Base-by-base conservation (phyloP, 2,329 filamentous ascomycete genomes). In the Piedraia hortae region DNA sequence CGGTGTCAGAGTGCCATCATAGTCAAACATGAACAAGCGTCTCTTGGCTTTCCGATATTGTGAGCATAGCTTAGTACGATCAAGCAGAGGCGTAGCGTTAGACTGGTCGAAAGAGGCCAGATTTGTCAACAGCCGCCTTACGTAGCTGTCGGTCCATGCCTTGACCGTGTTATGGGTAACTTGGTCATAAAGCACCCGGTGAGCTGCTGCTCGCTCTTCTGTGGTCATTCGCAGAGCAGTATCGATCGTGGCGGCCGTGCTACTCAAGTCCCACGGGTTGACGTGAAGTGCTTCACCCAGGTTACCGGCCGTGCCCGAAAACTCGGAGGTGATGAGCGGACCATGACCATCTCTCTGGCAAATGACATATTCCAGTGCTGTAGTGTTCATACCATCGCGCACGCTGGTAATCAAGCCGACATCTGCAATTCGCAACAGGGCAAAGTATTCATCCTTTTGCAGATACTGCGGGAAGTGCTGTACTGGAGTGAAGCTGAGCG, bases 11-110 rank as follows among this genome's bases (percentile, higher is more conserved):
- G 85, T 97, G 21, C 85, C 85, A 42, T 97, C 85, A 38, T 97
- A 97, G 48, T 97, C 85, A 41, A 93, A 91, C 74, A 97, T 82
- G 53, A 93, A 90, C 3, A 97, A 55, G 6, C 85, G 66, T 46
- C 73, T 75, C 29, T 60, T 60, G 3, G 77, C 66, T 17, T 59
- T 52, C 28, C 65, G 62, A 45, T 91, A 93, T 28, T 68, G 67
- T 24, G 57, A 51, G 16, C 89, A 52, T 32, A 91, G 47, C 29
- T 63, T 55, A 3, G 64, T 55, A 16, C 67, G 66, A 41, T 93
- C 78, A 10, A 93, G 61, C 2, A 70, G 57, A 1, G 82, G 82
- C 1, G 82, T 93, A 3, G 69, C 62, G 26, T 70, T 62, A 6
- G 65, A 61, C 28, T 71, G 66, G 32, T 71, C 69, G 35, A 70